A percentile compares a stretch with the other conserved stretches of the same genome.
These are phyloP conservation scores for Clarireedia homoeocarpa DNA, from an alignment of 2,329 filamentous ascomycete genomes.

Conservation along the genomic window DNA sequence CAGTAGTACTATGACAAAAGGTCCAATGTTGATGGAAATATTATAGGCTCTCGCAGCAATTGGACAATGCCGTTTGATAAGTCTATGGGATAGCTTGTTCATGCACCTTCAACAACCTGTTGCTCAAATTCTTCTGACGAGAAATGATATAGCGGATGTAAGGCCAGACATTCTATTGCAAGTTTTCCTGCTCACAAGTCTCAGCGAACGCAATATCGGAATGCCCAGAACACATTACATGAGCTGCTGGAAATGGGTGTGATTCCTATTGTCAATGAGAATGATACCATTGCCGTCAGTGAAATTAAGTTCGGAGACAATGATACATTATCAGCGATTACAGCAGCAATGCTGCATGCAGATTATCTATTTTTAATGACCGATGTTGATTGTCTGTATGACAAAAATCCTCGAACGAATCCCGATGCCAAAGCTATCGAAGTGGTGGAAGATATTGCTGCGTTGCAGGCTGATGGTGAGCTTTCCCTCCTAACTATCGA, in stretches of 20 bases:
- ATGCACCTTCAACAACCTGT: constrained; percentile 81
- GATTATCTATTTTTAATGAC: constrained; percentile 98
- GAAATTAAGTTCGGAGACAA: constrained; percentile 99
- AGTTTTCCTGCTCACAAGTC: constrained; percentile 13
- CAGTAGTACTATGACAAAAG: neutral
- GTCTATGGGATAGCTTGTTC: constrained; percentile 91
- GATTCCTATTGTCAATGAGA: constrained; percentile 97
- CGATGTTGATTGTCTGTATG: constrained; percentile 94
- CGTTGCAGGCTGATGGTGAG: constrained; percentile 70
- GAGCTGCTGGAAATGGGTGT: constrained; percentile 91
- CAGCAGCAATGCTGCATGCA: constrained; percentile 92
- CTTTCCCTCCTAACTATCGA: neutral
- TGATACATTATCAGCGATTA: constrained; percentile 93
- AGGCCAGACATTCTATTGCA: constrained; percentile 25
- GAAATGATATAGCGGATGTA: constrained; percentile 94
- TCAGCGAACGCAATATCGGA: constrained; percentile 83
- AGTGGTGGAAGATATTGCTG: constrained; percentile 81
- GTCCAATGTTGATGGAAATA: neutral
- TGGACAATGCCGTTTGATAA: constrained; percentile 90
- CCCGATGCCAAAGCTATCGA: constrained; percentile 85
- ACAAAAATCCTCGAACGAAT: constrained; percentile 83
- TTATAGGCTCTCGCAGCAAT: constrained; percentile 79
- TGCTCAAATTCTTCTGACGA: constrained; percentile 86
- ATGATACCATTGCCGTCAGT: constrained; percentile 90
- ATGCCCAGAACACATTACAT: constrained; percentile 90